phyloP scores from a whole-genome alignment of 2,329 filamentous ascomycete genomes.

The Colletotrichum liriopes region DNA sequence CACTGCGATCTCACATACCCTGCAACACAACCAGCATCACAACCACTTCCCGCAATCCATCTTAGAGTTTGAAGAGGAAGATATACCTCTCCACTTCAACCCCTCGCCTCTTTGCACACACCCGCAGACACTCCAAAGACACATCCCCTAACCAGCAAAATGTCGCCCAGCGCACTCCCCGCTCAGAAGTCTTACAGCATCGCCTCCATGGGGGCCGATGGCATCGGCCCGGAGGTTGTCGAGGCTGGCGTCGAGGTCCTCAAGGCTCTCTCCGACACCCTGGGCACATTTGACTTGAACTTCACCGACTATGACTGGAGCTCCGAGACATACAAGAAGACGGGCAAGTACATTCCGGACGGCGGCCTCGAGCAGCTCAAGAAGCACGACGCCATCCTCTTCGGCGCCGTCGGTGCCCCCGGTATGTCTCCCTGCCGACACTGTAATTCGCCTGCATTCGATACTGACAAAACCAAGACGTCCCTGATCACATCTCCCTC shows the following conservation, averaged over 20 bases:
- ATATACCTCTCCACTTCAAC: background rate
- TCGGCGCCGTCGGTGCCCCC: conserved; percentile 51
- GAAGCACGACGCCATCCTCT: conserved; percentile 51
- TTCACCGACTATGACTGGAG: conserved; percentile 79
- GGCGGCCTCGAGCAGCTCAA: conserved; percentile 62
- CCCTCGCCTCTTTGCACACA: background rate
- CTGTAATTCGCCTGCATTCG: no score
- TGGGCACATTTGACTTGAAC: conserved; percentile 72
- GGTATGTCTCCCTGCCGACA: background rate
- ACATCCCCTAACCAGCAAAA: conserved; percentile 1
- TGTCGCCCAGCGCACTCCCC: conserved; percentile 42
- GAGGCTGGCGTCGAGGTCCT: conserved; percentile 73
- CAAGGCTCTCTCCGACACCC: conserved; percentile 64
- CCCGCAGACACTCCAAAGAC: background rate
- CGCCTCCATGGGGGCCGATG: conserved; percentile 74
- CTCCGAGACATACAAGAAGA: conserved; percentile 76
- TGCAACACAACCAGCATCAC: background rate
- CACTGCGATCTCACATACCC: conserved; percentile 1
- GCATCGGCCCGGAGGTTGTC: conserved; percentile 76
- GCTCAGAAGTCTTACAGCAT: conserved; percentile 62
- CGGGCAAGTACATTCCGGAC: conserved; percentile 75
- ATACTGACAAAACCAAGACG: conserved; percentile 55
- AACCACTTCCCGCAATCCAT: background rate
- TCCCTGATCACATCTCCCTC: conserved; percentile 77
- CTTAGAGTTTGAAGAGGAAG: background rate